These are phyloP conservation scores for Periconia macrospinosa DNA, from an alignment of 2,329 filamentous ascomycete genomes.

Conservation along the genomic window DNA sequence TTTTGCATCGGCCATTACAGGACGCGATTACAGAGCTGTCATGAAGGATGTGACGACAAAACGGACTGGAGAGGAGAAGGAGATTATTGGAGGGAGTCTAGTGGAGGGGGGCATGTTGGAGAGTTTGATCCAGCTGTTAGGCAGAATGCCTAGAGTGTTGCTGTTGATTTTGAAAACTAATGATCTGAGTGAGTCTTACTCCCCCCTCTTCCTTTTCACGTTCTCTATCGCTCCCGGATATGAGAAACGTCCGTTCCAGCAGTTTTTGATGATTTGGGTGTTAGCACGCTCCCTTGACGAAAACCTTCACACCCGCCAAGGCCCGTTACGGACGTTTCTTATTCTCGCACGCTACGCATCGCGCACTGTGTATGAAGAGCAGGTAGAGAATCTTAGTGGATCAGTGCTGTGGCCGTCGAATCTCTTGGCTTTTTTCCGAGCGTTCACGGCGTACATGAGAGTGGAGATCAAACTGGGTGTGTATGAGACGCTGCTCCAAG, in stretches of 20 bases:
- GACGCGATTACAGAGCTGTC: constrained; percentile 82
- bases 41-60: constrained; percentile 58
- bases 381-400: constrained; percentile 53
- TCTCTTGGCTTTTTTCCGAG: constrained; percentile 53
- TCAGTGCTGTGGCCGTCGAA: constrained; percentile 55
- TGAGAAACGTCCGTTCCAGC: constrained; percentile 4
- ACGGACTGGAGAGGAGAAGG: constrained; percentile 76
- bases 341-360: constrained; percentile 67
- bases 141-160: constrained; percentile 87
- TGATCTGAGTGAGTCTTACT: constrained; percentile 69
- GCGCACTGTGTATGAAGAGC: constrained; percentile 63
- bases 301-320: constrained; percentile 73
- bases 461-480: constrained; percentile 60
- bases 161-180: constrained; percentile 97
- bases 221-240: neutral
- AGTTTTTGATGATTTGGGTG: neutral
- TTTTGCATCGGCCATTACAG: constrained; percentile 95
- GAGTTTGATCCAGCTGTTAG: constrained; percentile 84
- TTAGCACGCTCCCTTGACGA: constrained; percentile 84
- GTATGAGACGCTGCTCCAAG: constrained; percentile 60
- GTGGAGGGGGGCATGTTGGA: constrained; percentile 85
- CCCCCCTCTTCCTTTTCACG: neutral
- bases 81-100: constrained; percentile 75
- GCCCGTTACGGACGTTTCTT: constrained; percentile 63
- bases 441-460: constrained; percentile 57